Percentiles rank a stretch among this genome's conserved stretches.
phyloP scores from a whole-genome alignment of 495 filamentous ascomycete species.

The Venustampulla echinocandica region DNA sequence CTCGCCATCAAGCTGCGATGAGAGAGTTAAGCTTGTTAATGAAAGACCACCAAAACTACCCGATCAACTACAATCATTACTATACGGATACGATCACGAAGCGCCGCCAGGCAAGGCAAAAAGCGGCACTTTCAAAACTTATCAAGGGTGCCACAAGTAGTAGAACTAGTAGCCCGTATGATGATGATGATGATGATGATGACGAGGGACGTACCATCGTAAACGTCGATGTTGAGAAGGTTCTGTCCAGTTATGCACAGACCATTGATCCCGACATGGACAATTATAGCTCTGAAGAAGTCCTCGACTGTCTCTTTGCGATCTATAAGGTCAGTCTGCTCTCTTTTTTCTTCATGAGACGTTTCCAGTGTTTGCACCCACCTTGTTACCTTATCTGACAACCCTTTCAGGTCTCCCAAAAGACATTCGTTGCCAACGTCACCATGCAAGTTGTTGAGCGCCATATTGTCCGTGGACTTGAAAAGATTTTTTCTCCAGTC shows the following conservation, averaged over 20 bases:
- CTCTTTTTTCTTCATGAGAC: not conserved
- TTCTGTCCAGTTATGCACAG: not conserved
- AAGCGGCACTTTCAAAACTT: not conserved
- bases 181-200: not conserved
- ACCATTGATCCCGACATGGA: constrained; percentile 26
- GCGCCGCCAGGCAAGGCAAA: constrained; percentile 19
- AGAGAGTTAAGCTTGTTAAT: constrained; percentile 36
- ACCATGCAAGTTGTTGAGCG: constrained; percentile 31
- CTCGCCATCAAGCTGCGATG: constrained; percentile 14
- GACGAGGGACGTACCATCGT: constrained; percentile 1
- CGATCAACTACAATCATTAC: constrained; percentile 33
- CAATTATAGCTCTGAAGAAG: constrained; percentile 27
- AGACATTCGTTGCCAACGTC: constrained; percentile 30
- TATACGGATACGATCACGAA: constrained; percentile 30
- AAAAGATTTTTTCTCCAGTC: constrained; percentile 27
- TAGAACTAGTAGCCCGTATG: not conserved
- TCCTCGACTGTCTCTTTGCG: constrained; percentile 26
- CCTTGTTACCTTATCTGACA: not conserved
- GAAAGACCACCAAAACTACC: constrained; percentile 34
- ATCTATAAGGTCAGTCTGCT: constrained; percentile 29
- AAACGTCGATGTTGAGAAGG: constrained; percentile 3
- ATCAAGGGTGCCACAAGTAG: not conserved
- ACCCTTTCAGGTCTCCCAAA: constrained; percentile 25
- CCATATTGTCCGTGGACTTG: constrained; percentile 26
- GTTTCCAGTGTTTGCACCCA: not conserved